Evolutionary conservation across 116 monocot genomes (phyloP).

Genomic region (Trichopus zeylanicus): DNA sequence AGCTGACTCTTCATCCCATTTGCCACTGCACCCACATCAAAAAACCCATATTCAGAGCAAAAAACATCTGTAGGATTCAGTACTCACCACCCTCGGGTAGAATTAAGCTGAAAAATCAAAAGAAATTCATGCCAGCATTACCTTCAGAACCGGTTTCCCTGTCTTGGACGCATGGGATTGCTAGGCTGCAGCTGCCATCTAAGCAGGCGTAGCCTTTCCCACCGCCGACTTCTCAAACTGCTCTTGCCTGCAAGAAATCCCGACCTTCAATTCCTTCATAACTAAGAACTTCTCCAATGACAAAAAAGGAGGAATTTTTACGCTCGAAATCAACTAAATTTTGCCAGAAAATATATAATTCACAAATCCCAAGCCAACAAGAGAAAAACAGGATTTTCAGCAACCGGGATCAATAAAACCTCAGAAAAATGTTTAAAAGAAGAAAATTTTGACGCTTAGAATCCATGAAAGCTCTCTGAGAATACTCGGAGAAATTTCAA

Average conservation of each 20-base stretch:
- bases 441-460: too few relatives aligned
- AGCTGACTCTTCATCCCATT: conserved; percentile 27
- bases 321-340: too few relatives aligned
- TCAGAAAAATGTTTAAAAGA: neutral
- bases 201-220: conserved; percentile 52
- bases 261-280: neutral
- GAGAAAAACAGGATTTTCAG: too few relatives aligned
- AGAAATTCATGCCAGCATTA: conserved; percentile 1
- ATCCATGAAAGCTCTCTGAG: neutral
- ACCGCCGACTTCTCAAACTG: conserved; percentile 59
- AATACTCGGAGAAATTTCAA: neutral
- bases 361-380: too few relatives aligned
- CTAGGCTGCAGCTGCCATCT: conserved; percentile 43
- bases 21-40: conserved; percentile 31
- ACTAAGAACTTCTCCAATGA: neutral
- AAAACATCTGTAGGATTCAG: neutral
- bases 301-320: too few relatives aligned
- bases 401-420: too few relatives aligned
- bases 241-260: conserved; percentile 46
- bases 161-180: conserved; percentile 10
- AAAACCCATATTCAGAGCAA: neutral
- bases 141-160: conserved; percentile 75
- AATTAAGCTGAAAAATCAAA: neutral
- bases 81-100: too few relatives aligned
- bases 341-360: too few relatives aligned